A percentile compares a stretch with the other conserved stretches of the same genome.
These are phyloP conservation scores for Karstenula rhodostoma DNA, from an alignment of 2,329 filamentous ascomycete species.

Conservation along the genomic window DNA sequence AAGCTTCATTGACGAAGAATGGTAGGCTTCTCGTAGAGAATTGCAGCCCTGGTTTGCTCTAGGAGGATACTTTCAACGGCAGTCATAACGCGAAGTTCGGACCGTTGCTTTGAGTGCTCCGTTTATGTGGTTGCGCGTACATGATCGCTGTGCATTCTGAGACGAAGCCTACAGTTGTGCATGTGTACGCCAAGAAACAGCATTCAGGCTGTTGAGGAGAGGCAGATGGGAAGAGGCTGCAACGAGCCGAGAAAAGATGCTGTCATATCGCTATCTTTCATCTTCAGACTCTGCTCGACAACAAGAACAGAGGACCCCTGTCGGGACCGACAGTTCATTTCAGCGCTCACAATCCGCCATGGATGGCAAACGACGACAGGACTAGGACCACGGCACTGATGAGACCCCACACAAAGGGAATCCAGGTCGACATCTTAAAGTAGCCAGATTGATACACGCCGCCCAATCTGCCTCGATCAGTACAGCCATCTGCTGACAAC, in stretches of 20 bases:
- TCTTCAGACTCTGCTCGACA: background rate
- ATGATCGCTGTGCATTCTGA: background rate
- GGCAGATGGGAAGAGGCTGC: background rate
- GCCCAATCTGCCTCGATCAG: slow-evolving; percentile 65
- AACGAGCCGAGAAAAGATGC: background rate
- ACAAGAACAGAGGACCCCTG: too few relatives aligned
- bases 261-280: background rate
- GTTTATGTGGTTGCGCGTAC: slow-evolving; percentile 1
- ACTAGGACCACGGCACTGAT: slow-evolving; percentile 85
- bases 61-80: slow-evolving; percentile 24
- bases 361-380: slow-evolving; percentile 90
- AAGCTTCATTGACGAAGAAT: slow-evolving; percentile 17
- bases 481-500: background rate
- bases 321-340: background rate
- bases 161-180: too few relatives aligned
- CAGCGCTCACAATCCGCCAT: slow-evolving; percentile 74
- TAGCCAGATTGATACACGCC: slow-evolving; percentile 83
- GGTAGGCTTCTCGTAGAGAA: slow-evolving; percentile 5
- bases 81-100: slow-evolving; percentile 21
- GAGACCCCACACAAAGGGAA: slow-evolving; percentile 86
- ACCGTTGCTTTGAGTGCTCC: slow-evolving; percentile 24
- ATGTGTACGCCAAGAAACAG: background rate
- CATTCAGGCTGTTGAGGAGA: background rate
- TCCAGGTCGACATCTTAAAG: slow-evolving; percentile 94
- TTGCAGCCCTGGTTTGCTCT: slow-evolving; percentile 15